Evolutionary conservation across 169 alveolate species (phyloP), one percentile per base, ranked within the genome.

Genomic region (Besnoitia besnoiti): DNA sequence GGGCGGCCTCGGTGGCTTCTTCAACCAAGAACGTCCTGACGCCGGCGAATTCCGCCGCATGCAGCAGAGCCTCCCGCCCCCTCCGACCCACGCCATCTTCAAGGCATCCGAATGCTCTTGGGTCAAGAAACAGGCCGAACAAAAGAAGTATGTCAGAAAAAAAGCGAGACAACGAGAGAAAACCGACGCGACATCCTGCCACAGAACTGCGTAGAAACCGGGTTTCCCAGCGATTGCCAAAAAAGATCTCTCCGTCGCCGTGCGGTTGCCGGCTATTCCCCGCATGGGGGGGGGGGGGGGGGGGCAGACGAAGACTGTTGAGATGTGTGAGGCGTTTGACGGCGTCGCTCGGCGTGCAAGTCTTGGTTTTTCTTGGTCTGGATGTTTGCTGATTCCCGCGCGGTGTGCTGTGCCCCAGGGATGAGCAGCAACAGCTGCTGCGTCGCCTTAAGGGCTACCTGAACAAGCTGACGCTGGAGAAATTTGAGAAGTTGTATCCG

Each of bases 401-500:
- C n/a, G n/a, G n/a, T n/a, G n/a, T n/a, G n/a, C n/a, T 7, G 5
- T 37, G 14, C 35, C 42, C 80, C 88, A 93, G 94, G 59, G 95
- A 93, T 42, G 91, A 50, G 84, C 89, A 37, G 35, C 55, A 61
- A 39, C 59, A 49, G 51, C 39, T 79, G 85, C 84, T 76, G 84
- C 92, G 94, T 14, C 93, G 87, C 27, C 59, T 92, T 12, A 90
- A 88, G 62, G 94, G 95, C 33, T 67, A 95, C 30, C 50, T 95
- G 91, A 95, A 95, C 85, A 95, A 95, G 85, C 84, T 95, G 88
- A 95, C 97, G 0, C 62, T 95, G 67, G 97, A 95, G 85, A 93
- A 94, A 89, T 95, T 95, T 61, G 97, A 95, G 46, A 85, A 91
- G n/a, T 92, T 95, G n/a, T 94, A 93, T 67, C 91, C 77, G 7